Evolutionary conservation across 805 yeast genomes (phyloP).

Genomic region (Kluyveromyces dobzhanskii): DNA sequence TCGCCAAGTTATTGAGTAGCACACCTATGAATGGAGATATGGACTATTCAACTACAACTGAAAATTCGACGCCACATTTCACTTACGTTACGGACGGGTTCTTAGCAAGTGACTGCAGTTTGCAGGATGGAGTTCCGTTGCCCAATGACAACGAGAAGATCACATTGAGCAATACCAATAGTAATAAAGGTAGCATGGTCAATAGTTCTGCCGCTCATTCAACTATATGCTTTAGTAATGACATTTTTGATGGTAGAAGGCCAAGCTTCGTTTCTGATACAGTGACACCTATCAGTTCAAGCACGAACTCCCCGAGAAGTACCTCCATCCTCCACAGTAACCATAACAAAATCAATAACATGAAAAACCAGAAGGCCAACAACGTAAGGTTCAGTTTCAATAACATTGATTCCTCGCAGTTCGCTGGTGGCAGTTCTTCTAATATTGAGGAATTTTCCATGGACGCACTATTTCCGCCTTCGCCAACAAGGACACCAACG

Average conservation of each 20-base stretch:
- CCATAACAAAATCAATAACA: not conserved
- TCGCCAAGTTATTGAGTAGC: not conserved
- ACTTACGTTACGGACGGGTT: not conserved
- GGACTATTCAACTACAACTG: not conserved
- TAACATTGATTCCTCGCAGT: not conserved
- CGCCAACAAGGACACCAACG: not conserved
- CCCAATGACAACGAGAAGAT: not conserved
- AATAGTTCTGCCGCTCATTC: not conserved
- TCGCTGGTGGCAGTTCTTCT: not conserved
- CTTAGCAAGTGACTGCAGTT: not conserved
- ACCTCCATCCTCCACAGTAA: not conserved
- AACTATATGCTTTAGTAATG: not conserved
- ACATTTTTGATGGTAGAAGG: not conserved
- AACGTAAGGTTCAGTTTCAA: not conserved
- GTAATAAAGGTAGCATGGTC: not conserved
- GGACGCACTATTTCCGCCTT: not conserved
- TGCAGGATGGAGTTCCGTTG: not conserved
- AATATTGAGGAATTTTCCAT: not conserved
- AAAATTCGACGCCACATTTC: not conserved
- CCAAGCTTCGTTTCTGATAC: conserved; percentile 2
- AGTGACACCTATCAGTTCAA: conserved; percentile 1
- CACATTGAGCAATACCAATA: not conserved
- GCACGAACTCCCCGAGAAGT: conserved; percentile 1
- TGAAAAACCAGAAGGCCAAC: not conserved
- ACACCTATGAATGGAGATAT: not conserved